Conservation (phyloP, 805 yeast species). For the Metahyphopichia silvanorum region DNA sequence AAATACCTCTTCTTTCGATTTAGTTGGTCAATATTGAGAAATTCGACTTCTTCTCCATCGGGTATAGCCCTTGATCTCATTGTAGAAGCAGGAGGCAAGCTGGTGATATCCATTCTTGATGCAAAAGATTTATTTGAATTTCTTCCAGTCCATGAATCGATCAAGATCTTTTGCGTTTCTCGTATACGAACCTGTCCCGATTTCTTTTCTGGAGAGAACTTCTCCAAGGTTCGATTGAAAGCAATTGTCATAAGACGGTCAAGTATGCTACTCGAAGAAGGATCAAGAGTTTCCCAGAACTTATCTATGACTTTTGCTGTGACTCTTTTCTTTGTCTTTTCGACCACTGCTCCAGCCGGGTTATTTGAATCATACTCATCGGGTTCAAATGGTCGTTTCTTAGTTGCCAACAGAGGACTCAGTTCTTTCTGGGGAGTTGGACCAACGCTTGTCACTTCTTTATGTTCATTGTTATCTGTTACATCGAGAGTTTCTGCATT, state of each 20-base stretch:
- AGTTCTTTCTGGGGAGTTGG: no score
- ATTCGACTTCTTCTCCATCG: constrained; percentile 10
- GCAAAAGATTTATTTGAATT: constrained; percentile 17
- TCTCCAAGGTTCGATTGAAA: constrained; percentile 22
- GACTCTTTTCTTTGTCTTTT: constrained; percentile 10
- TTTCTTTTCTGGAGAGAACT: constrained; percentile 9
- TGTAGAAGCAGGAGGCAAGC: constrained; percentile 19
- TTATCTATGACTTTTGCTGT: constrained; percentile 24
- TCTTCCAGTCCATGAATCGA: constrained; percentile 22
- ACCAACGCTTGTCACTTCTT: no score
- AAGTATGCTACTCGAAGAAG: constrained; percentile 10
- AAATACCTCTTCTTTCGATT: constrained; percentile 20
- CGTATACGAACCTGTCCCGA: constrained; percentile 7
- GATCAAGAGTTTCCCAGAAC: constrained; percentile 28
- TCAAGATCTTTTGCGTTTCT: constrained; percentile 21
- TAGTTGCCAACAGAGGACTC: no score
- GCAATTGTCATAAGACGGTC: constrained; percentile 23
- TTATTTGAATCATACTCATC: constrained; percentile 1
- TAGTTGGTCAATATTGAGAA: constrained; percentile 24
- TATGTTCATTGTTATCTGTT: no score
- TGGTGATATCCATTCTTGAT: constrained; percentile 21
- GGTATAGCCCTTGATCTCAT: constrained; percentile 10
- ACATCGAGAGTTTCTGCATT: no score
- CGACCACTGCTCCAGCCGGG: neutral
- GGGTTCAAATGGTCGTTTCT: no score